phyloP scores from a whole-genome alignment of 805 yeast species.

The Pichia paraexigua region DNA sequence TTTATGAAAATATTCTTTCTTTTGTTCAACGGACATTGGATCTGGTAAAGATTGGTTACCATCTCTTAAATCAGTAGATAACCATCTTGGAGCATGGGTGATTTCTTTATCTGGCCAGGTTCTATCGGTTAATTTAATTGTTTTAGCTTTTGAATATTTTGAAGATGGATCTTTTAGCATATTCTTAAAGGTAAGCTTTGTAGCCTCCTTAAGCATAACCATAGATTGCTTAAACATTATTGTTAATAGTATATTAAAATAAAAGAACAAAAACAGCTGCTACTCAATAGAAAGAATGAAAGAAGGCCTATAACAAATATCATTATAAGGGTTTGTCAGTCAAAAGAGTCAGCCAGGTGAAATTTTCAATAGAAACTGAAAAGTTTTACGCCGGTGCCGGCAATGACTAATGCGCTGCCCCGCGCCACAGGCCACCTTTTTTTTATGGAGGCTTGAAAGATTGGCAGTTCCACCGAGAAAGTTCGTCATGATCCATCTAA shows the following conservation, averaged over 20 bases:
- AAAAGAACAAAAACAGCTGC: background rate
- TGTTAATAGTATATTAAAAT: background rate
- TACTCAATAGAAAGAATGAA: background rate
- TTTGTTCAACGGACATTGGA: conserved; percentile 71
- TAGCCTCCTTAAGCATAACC: conserved; percentile 22
- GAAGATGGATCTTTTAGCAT: conserved; percentile 67
- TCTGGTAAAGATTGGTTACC: conserved; percentile 79
- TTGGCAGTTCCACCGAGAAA: background rate
- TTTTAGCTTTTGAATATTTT: conserved; percentile 51
- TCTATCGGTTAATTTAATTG: conserved; percentile 51
- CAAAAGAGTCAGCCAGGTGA: background rate
- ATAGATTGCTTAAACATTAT: conserved; percentile 25
- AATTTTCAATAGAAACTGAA: background rate
- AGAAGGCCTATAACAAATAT: background rate
- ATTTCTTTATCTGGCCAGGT: conserved; percentile 65
- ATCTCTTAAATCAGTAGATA: conserved; percentile 71
- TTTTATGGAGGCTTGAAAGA: background rate
- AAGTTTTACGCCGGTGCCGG: background rate
- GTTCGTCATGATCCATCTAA: background rate
- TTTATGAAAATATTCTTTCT: conserved; percentile 67
- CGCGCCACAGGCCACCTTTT: background rate
- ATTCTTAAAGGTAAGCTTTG: conserved; percentile 24
- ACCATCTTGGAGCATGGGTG: conserved; percentile 72
- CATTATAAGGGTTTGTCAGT: background rate
- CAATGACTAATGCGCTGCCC: background rate